Percentiles rank a stretch among this genome's conserved stretches.
phyloP scores from a whole-genome alignment of 768 basidiomycete species.

The Austroboletus festivus region DNA sequence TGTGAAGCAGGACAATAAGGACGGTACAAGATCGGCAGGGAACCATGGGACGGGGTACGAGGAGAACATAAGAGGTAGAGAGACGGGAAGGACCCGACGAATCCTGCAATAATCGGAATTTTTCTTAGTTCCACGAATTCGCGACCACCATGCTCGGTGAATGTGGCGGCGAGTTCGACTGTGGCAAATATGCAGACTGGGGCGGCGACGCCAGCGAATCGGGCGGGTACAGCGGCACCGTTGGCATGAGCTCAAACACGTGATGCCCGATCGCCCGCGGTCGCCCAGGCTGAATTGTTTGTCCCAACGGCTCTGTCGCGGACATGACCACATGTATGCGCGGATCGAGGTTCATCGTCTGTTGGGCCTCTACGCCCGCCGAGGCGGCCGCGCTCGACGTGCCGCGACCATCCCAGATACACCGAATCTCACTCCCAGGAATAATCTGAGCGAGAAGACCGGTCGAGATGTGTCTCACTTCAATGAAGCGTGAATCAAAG shows the following conservation, averaged over 20 bases:
- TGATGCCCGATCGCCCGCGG: constrained; percentile 60
- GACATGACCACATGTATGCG: constrained; percentile 88
- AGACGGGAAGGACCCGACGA: too few species aligned
- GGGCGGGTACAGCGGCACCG: constrained; percentile 36
- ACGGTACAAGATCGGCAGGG: too few species aligned
- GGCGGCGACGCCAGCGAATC: constrained; percentile 53
- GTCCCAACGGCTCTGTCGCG: constrained; percentile 36
- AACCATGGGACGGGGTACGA: background rate
- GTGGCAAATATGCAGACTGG: constrained; percentile 49
- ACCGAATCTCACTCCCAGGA: constrained; percentile 74
- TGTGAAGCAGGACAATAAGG: background rate
- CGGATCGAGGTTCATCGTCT: constrained; percentile 65
- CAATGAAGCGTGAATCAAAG: constrained; percentile 87
- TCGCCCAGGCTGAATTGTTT: constrained; percentile 38
- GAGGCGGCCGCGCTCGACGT: constrained; percentile 25
- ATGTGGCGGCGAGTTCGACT: constrained; percentile 51
- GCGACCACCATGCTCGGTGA: constrained; percentile 44
- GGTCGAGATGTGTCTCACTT: constrained; percentile 80
- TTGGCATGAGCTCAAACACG: constrained; percentile 69
- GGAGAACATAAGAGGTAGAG: background rate
- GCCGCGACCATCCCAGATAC: constrained; percentile 86
- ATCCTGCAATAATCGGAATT: background rate
- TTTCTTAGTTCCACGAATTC: constrained; percentile 22
- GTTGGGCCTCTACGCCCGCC: constrained; percentile 28
- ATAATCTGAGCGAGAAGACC: constrained; percentile 82